Conservation (phyloP, 192 early-diverging fungal genomes). For the Pilaira anomala region DNA sequence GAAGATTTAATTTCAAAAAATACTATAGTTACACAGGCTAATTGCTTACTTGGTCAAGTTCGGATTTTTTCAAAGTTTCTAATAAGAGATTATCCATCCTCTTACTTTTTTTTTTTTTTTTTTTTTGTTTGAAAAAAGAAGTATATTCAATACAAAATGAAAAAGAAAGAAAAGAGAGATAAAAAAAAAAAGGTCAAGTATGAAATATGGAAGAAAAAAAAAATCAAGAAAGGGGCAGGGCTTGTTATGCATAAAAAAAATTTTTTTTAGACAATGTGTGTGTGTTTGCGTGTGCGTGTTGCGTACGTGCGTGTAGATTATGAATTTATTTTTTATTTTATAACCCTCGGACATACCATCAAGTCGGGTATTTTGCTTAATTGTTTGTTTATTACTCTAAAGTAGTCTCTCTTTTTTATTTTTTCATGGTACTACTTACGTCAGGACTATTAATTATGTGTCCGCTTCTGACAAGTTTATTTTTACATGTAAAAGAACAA, state of each 20-base stretch:
- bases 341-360: neutral
- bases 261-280: too few species aligned
- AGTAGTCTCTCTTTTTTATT: conserved; percentile 55
- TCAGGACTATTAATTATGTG: too few species aligned
- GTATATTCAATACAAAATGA: neutral
- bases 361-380: neutral
- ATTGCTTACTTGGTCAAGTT: conserved; percentile 51
- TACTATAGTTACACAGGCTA: neutral
- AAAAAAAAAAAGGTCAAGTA: conserved; percentile 4
- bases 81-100: conserved; percentile 45
- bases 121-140: conserved; percentile 4
- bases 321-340: conserved; percentile 3
- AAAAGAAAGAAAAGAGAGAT: neutral
- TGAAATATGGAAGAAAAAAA: conserved; percentile 7
- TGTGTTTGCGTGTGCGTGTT: too few species aligned
- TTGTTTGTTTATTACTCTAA: conserved; percentile 47
- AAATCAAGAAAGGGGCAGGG: conserved; percentile 16
- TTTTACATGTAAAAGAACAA: too few species aligned
- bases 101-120: too few species aligned
- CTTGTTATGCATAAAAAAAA: neutral
- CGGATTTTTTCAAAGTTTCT: conserved; percentile 63
- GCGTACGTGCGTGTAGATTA: too few species aligned
- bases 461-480: too few species aligned
- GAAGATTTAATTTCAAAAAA: neutral
- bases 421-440: conserved; percentile 41